Conservation (phyloP, 345 rosid genomes). For the Murraya paniculata region DNA sequence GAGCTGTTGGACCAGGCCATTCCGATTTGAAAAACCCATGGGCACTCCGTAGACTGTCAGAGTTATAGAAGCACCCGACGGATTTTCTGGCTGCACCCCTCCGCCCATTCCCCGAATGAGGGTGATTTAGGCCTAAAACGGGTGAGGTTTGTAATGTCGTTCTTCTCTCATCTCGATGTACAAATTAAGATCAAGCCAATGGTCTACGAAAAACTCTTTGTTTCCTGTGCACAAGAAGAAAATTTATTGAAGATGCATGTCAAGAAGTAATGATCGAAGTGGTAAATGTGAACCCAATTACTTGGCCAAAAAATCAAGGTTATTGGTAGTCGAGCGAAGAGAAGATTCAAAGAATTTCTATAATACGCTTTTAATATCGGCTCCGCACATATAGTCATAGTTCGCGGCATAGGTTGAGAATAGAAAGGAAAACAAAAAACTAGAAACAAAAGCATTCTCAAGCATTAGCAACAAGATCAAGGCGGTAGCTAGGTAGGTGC, state of each 20-base stretch:
- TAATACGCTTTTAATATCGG: too few species aligned
- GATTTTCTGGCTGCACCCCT: too few species aligned
- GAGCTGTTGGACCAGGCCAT: background rate
- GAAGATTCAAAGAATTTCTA: conserved; percentile 3
- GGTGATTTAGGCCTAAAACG: too few species aligned
- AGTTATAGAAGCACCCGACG: background rate
- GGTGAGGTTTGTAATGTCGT: background rate
- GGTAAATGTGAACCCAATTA: background rate
- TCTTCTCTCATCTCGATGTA: background rate
- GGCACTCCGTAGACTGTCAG: rapidly evolving
- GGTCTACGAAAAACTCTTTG: background rate
- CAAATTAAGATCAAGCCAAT: background rate
- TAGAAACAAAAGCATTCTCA: too few species aligned
- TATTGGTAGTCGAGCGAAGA: background rate
- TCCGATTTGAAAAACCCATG: background rate
- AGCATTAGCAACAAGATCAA: too few species aligned
- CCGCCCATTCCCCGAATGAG: too few species aligned
- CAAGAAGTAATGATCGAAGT: background rate
- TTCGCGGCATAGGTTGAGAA: too few species aligned
- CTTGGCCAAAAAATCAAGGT: background rate
- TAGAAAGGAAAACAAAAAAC: too few species aligned
- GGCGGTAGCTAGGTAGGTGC: too few species aligned
- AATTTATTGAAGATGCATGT: background rate
- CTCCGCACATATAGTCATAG: too few species aligned
- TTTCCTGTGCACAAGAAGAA: background rate